Evolutionary conservation across 192 early-diverging fungal genomes (phyloP).

Genomic region (Podila epigama): DNA sequence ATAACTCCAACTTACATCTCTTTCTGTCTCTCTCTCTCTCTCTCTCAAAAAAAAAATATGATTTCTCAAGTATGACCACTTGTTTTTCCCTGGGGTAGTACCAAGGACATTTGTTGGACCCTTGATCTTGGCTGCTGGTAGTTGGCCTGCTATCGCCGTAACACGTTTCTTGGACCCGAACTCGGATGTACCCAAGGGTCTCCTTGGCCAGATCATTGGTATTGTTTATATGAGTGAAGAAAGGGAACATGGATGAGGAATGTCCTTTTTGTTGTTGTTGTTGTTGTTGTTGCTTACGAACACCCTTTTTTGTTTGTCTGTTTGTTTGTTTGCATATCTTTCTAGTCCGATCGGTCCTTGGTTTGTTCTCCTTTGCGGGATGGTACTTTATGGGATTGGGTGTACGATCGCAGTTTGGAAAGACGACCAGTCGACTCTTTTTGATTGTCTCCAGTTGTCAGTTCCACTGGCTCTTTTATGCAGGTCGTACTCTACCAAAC

Average conservation of each 20-base stretch:
- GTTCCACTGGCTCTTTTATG: slow-evolving; percentile 93
- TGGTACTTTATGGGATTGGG: slow-evolving; percentile 62
- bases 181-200: slow-evolving; percentile 34
- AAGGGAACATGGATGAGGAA: background rate
- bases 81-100: slow-evolving; percentile 94
- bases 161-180: slow-evolving; percentile 14
- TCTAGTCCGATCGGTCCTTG: slow-evolving; percentile 58
- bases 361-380: slow-evolving; percentile 54
- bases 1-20: background rate
- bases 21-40: too few species aligned
- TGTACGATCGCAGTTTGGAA: slow-evolving; percentile 66
- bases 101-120: slow-evolving; percentile 94
- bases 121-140: slow-evolving; percentile 59
- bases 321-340: slow-evolving; percentile 6
- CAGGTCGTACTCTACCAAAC: slow-evolving; percentile 86
- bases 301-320: background rate
- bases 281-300: background rate
- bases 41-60: too few species aligned
- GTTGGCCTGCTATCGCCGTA: slow-evolving; percentile 56
- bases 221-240: too few species aligned
- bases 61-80: slow-evolving; percentile 83
- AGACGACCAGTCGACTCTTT: slow-evolving; percentile 55
- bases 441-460: slow-evolving; percentile 67
- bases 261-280: background rate
- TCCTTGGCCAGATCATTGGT: slow-evolving; percentile 53